Evolutionary conservation across 2,329 filamentous ascomycete genomes (phyloP).

Genomic region (Nemania serpens): DNA sequence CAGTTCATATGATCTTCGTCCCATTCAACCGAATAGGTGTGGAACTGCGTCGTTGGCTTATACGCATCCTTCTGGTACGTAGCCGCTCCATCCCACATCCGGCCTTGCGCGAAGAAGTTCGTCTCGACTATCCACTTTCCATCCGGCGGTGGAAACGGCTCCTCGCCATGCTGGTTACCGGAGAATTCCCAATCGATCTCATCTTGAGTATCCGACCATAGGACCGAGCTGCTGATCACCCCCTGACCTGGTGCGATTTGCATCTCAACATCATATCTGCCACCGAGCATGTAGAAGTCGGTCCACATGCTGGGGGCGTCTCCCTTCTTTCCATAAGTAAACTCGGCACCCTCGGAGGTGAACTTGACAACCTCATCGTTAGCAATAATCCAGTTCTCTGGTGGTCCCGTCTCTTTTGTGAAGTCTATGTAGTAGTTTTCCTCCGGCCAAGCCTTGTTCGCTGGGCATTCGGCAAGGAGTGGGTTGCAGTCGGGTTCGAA

Average conservation of each 20-base stretch:
- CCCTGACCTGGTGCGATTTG: slow-evolving; percentile 41
- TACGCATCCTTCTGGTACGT: slow-evolving; percentile 36
- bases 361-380: slow-evolving; percentile 37
- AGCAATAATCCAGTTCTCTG: slow-evolving; percentile 36
- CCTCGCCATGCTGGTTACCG: slow-evolving; percentile 39
- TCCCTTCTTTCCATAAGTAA: slow-evolving; percentile 37
- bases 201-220: slow-evolving; percentile 42
- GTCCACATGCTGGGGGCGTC: slow-evolving; percentile 42
- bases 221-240: slow-evolving; percentile 36
- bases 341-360: slow-evolving; percentile 38
- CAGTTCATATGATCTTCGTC: slow-evolving; percentile 38
- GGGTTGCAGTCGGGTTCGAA: slow-evolving; percentile 41
- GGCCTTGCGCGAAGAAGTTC: slow-evolving; percentile 37
- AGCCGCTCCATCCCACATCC: slow-evolving; percentile 41
- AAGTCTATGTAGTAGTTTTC: slow-evolving; percentile 41
- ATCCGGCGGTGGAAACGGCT: slow-evolving; percentile 39
- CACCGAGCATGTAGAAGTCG: slow-evolving; percentile 42
- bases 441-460: slow-evolving; percentile 36
- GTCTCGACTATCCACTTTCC: slow-evolving; percentile 37
- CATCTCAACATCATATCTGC: slow-evolving; percentile 41
- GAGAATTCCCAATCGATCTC: slow-evolving; percentile 43
- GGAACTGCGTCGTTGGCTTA: slow-evolving; percentile 39
- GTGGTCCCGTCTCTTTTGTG: slow-evolving; percentile 35
- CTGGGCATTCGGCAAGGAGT: slow-evolving; percentile 34
- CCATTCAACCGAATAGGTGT: slow-evolving; percentile 43